Evolutionary conservation across 768 basidiomycete species (phyloP), one percentile per base, ranked within the genome.

Genomic region (Vararia minispora): DNA sequence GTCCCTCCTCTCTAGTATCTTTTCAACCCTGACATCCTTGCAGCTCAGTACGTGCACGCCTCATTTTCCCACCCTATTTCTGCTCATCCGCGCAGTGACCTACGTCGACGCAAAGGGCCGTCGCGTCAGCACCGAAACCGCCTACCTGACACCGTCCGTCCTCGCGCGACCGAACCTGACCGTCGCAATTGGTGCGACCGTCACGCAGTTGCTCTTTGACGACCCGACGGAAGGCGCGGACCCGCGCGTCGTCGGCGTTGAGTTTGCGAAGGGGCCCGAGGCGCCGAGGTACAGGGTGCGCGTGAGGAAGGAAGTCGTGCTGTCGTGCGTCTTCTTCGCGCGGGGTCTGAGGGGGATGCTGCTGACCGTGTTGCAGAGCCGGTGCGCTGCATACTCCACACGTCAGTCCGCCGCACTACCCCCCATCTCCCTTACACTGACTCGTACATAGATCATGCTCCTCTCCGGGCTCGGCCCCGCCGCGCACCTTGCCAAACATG

Each of bases 381-480:
- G 77, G 77, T 0, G 68, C 78, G 3, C 54, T 82, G 6, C 76
- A 82, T 46, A 69, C 76, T 5, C 79, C 79, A 3, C 73, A 74
- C 16, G 68, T 64, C 35, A 34, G 60, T 44, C 9, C 14, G 27
- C 17, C 16, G 9, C 23, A 9, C 8, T 38, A 16, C 17, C n/a
- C 33, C 23, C 10, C 18, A 16, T 27, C n/a, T 36, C n/a, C 16
- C 16, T 28, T 22, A 12, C 1, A 12, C 13, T 22, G 5, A 47
- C 33, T 27, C 16, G 25, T 14, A 32, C 26, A 9, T 58, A 81
- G 62, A 69, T 83, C 35, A 64, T 84, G 11, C 68, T 81, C 66
- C 64, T 84, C 13, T 84, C 81, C 14, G 88, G 88, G 9, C 60
- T 91, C 33, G 88, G 87, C 3, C 81, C 84, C 25, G 64, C 66